A percentile compares a stretch with the other conserved stretches of the same genome.
Evolutionary conservation across 768 basidiomycete genomes (phyloP).

Genomic region (Fibroporia radiculosa): DNA sequence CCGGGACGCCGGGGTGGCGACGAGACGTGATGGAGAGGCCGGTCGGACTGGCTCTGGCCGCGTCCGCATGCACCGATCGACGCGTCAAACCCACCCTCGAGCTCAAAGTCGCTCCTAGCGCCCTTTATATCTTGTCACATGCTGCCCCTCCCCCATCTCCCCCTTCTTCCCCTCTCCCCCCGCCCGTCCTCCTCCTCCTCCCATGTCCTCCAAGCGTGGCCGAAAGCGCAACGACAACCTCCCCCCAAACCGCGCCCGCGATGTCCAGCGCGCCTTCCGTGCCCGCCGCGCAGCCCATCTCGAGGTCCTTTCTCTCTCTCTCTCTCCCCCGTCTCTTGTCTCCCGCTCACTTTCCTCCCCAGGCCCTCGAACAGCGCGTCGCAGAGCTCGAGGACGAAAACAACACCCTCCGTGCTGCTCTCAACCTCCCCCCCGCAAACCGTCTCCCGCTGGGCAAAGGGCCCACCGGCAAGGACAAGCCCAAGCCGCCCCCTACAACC

Average conservation of each 20-base stretch:
- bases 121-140: constrained; percentile 22
- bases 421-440: constrained; percentile 68
- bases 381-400: constrained; percentile 83
- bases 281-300: constrained; percentile 85
- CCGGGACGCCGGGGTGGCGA: not conserved
- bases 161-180: constrained; percentile 24
- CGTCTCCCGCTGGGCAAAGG: constrained; percentile 73
- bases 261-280: constrained; percentile 85
- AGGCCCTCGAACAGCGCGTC: constrained; percentile 80
- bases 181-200: constrained; percentile 22
- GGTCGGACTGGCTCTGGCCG: constrained; percentile 5
- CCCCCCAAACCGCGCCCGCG: constrained; percentile 75
- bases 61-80: constrained; percentile 12
- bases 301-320: constrained; percentile 40
- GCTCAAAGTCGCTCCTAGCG: constrained; percentile 16
- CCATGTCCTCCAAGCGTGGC: constrained; percentile 82
- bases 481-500: constrained; percentile 29
- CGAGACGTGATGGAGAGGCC: too few species aligned
- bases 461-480: constrained; percentile 82
- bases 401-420: constrained; percentile 56
- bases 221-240: constrained; percentile 78
- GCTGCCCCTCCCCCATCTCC: constrained; percentile 28
- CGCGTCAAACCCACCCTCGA: constrained; percentile 10
- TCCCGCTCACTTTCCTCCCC: constrained; percentile 23
- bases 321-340: constrained; percentile 8